Evolutionary conservation across 306 rosid genomes (phyloP).

Genomic region (Canavalia gladiata): DNA sequence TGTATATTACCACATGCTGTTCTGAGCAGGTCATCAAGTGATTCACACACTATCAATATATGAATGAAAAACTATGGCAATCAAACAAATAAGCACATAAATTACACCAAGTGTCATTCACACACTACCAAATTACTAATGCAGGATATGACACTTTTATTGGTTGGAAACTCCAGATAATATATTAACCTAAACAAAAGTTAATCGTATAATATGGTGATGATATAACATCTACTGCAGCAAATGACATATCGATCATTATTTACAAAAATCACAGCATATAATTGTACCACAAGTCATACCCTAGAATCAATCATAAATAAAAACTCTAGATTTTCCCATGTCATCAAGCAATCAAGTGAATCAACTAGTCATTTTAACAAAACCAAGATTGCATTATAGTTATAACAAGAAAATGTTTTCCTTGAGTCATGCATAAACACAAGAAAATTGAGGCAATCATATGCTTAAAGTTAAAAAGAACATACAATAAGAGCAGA

Average conservation of each 20-base stretch:
- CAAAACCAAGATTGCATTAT: not conserved
- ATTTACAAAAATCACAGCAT: not conserved
- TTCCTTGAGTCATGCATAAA: constrained; percentile 10
- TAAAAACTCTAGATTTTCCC: not conserved
- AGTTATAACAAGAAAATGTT: not conserved
- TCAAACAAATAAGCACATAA: not conserved
- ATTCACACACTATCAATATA: not conserved
- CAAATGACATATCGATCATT: constrained; percentile 11
- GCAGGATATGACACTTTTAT: not conserved
- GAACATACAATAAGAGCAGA: not conserved
- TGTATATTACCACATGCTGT: not conserved
- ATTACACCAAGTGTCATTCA: not conserved
- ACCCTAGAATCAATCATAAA: not conserved
- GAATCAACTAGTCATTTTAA: constrained; percentile 11
- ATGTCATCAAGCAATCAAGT: not conserved
- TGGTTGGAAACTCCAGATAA: constrained; percentile 31
- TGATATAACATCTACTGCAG: not conserved
- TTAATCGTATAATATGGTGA: not conserved
- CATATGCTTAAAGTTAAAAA: not conserved
- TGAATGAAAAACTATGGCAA: not conserved
- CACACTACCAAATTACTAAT: not conserved
- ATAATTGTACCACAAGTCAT: constrained; percentile 3
- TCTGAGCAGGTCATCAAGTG: not conserved
- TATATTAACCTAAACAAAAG: not conserved
- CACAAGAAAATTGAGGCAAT: not conserved